phyloP scores from a whole-genome alignment of 352 stramenopile genomes.

The Phytopythium vexans region DNA sequence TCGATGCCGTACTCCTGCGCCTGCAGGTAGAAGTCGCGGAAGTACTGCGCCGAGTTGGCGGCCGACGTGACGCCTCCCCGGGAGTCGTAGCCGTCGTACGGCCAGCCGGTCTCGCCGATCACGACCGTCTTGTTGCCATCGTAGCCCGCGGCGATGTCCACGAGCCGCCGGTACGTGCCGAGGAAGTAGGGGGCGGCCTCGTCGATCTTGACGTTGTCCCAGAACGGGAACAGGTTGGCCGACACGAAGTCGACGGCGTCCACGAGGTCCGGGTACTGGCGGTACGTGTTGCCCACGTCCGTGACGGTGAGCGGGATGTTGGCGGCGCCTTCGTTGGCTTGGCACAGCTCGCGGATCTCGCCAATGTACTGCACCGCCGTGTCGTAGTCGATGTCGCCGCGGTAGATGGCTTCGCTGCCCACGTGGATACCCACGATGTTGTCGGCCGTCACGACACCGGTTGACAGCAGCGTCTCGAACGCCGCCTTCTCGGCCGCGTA shows the following conservation, averaged over 20 bases:
- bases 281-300: conserved; percentile 56
- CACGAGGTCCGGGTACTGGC: conserved; percentile 44
- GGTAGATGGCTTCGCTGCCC: conserved; percentile 68
- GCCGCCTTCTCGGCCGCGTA: conserved; percentile 38
- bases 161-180: conserved; percentile 33
- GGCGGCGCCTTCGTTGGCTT: conserved; percentile 15
- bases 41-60: conserved; percentile 41
- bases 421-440: conserved; percentile 60
- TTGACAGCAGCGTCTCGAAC: conserved; percentile 41
- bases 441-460: conserved; percentile 28
- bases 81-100: conserved; percentile 27
- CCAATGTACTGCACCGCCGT: conserved; percentile 47
- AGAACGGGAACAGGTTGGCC: conserved; percentile 71
- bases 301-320: conserved; percentile 57
- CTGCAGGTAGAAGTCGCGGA: conserved; percentile 58
- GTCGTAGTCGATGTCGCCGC: conserved; percentile 37
- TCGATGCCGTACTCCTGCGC: conserved; percentile 37
- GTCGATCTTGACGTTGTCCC: conserved; percentile 41
- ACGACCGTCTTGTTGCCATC: conserved; percentile 47
- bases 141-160: conserved; percentile 21
- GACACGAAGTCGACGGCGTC: conserved; percentile 58
- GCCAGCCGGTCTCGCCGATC: conserved; percentile 69
- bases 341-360: conserved; percentile 47
- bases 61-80: conserved; percentile 30
- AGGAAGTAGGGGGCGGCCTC: conserved; percentile 39